Evolutionary conservation across 805 yeast genomes (phyloP).

Genomic region (Metschnikowia baotianmanensis): DNA sequence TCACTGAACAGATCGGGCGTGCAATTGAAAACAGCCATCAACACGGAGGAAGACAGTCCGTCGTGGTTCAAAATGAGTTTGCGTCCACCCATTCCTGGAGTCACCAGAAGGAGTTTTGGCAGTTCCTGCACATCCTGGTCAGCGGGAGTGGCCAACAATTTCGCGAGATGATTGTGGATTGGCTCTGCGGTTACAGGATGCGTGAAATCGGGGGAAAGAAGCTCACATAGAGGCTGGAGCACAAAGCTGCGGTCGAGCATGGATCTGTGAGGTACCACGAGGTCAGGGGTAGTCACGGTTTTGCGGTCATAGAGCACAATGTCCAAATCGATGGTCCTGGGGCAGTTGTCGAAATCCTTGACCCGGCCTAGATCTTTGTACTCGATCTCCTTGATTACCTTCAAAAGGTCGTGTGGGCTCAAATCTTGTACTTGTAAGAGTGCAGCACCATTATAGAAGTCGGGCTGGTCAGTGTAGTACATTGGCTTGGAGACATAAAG

Average conservation of each 20-base stretch:
- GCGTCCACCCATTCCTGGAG: slow-evolving; percentile 38
- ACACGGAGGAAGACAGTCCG: slow-evolving; percentile 49
- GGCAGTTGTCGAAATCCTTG: slow-evolving; percentile 85
- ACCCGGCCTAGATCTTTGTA: slow-evolving; percentile 66
- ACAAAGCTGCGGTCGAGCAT: slow-evolving; percentile 92
- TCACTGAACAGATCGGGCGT: slow-evolving; percentile 97
- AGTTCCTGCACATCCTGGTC: slow-evolving; percentile 51
- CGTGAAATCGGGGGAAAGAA: slow-evolving; percentile 58
- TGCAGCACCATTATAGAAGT: slow-evolving; percentile 81
- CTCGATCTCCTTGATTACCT: slow-evolving; percentile 70
- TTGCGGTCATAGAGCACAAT: slow-evolving; percentile 68
- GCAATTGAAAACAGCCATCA: slow-evolving; percentile 87
- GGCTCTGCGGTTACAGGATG: slow-evolving; percentile 92
- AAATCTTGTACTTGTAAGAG: slow-evolving; percentile 56
- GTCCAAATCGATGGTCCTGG: slow-evolving; percentile 88
- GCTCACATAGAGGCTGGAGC: slow-evolving; percentile 80
- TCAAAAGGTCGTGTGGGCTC: slow-evolving; percentile 62
- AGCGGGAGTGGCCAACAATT: slow-evolving; percentile 34
- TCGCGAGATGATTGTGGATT: slow-evolving; percentile 60
- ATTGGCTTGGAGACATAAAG: slow-evolving; percentile 88
- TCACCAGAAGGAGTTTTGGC: slow-evolving; percentile 45
- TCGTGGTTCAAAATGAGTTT: slow-evolving; percentile 43
- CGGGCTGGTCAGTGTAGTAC: slow-evolving; percentile 79
- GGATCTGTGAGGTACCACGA: slow-evolving; percentile 81
- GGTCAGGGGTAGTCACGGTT: slow-evolving; percentile 52